These are phyloP conservation scores for Malus sylvestris DNA, from an alignment of 306 rosid species.

Conservation along the genomic window DNA sequence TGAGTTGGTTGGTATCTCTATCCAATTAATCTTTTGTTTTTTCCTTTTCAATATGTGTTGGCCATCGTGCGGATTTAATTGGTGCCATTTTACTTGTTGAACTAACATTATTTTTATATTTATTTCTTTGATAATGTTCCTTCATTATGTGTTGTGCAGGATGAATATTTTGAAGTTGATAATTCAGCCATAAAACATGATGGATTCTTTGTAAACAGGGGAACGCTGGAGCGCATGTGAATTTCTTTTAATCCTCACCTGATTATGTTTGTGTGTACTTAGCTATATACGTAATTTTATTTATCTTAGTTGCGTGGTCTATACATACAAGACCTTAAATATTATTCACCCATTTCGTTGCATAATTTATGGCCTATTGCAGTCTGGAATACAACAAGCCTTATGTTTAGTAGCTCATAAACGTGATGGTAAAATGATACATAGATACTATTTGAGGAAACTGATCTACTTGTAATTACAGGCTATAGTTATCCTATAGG, in stretches of 20 bases:
- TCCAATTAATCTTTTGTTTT: background rate
- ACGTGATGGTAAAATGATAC: background rate
- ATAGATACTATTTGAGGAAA: background rate
- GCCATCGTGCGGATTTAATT: constrained; percentile 16
- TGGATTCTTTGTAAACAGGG: constrained; percentile 94
- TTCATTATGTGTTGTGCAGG: constrained; percentile 50
- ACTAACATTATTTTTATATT: background rate
- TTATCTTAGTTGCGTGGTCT: too few relatives aligned
- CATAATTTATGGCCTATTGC: background rate
- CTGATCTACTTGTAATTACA: background rate
- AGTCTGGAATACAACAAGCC: background rate
- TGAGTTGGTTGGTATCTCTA: constrained; percentile 68
- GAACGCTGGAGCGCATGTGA: constrained; percentile 82
- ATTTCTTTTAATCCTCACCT: constrained; percentile 25
- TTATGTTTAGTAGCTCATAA: background rate
- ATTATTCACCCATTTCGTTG: background rate
- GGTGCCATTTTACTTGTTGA: constrained; percentile 6
- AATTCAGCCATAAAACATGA: constrained; percentile 84
- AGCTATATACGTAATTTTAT: background rate
- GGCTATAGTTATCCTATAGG: background rate
- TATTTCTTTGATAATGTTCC: constrained; percentile 8
- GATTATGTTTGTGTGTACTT: background rate
- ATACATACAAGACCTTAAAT: background rate
- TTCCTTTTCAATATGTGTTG: constrained; percentile 8
- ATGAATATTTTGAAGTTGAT: constrained; percentile 95